Percentiles rank a stretch among this genome's conserved stretches.
These are phyloP conservation scores for sunflower (Helianthus annuus) DNA, from an alignment of 129 eudicot species.

Conservation along the genomic window DNA sequence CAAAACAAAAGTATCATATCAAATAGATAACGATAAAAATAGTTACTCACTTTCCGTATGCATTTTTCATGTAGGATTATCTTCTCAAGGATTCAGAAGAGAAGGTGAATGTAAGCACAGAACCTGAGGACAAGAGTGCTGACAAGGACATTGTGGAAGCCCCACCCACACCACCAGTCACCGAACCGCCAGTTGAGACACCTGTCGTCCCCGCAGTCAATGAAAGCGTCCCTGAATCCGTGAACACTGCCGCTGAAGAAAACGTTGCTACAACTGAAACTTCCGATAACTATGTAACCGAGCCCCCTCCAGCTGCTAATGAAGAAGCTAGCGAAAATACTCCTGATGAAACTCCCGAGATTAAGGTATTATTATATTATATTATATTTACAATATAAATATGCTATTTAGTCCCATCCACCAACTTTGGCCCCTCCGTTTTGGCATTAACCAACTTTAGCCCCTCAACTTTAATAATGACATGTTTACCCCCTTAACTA, in stretches of 20 bases:
- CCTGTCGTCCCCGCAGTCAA: conserved; percentile 35
- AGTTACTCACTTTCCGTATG: neutral
- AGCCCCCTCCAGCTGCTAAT: conserved; percentile 20
- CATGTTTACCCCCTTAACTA: no score
- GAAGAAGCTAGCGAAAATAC: conserved; percentile 54
- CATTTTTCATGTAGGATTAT: conserved; percentile 50
- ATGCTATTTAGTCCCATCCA: no score
- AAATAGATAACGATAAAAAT: no score
- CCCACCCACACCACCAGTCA: conserved; percentile 35
- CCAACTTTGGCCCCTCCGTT: no score
- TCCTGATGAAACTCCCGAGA: conserved; percentile 61
- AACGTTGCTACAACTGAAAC: conserved; percentile 40
- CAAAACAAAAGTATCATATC: neutral
- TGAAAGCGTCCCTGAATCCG: conserved; percentile 37
- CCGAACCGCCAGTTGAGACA: conserved; percentile 44
- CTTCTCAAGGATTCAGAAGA: conserved; percentile 53
- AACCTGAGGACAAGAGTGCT: conserved; percentile 47
- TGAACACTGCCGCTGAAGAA: conserved; percentile 35
- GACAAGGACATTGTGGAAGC: conserved; percentile 33
- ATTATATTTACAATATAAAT: no score
- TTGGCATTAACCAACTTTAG: no score
- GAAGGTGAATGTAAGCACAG: conserved; percentile 36
- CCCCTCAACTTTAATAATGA: no score
- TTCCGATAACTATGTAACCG: conserved; percentile 33
- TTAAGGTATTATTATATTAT: conserved; percentile 50